Conservation (phyloP, 495 filamentous ascomycete genomes). For the Penicillium daleae region DNA sequence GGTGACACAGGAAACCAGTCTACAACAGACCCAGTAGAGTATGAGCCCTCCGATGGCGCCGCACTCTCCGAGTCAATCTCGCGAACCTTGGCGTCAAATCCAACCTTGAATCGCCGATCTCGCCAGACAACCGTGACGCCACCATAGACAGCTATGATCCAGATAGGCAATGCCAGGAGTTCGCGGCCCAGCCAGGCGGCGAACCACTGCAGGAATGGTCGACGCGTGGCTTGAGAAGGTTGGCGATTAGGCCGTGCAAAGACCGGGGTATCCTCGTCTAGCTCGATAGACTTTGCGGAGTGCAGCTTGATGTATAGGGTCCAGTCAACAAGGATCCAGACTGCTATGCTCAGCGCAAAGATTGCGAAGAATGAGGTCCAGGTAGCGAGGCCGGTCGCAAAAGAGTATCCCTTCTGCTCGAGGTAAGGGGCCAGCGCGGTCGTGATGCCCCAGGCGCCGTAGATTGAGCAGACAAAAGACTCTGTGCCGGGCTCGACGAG, state of each 20-base stretch:
- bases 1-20: slow-evolving; percentile 22
- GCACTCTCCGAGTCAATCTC: slow-evolving; percentile 40
- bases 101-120: slow-evolving; percentile 78
- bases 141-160: slow-evolving; percentile 81
- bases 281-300: slow-evolving; percentile 66
- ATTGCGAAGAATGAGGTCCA: slow-evolving; percentile 69
- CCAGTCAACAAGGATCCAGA: slow-evolving; percentile 78
- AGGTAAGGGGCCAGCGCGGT: slow-evolving; percentile 66
- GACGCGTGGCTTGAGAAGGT: slow-evolving; percentile 38
- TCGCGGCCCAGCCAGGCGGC: slow-evolving; percentile 87
- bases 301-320: slow-evolving; percentile 75
- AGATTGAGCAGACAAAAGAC: slow-evolving; percentile 77
- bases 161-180: slow-evolving; percentile 79
- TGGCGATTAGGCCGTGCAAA: slow-evolving; percentile 60
- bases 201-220: slow-evolving; percentile 72
- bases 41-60: slow-evolving; percentile 20
- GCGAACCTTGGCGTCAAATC: slow-evolving; percentile 77
- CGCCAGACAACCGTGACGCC: slow-evolving; percentile 87
- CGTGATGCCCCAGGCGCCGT: slow-evolving; percentile 78
- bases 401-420: slow-evolving; percentile 53
- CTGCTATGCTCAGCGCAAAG: slow-evolving; percentile 66
- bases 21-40: slow-evolving; percentile 19
- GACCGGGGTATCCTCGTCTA: slow-evolving; percentile 70
- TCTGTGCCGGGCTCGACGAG: slow-evolving; percentile 95
- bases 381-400: slow-evolving; percentile 46